phyloP scores from a whole-genome alignment of 441 rosid species.

The Heliophila coronopifolia region DNA sequence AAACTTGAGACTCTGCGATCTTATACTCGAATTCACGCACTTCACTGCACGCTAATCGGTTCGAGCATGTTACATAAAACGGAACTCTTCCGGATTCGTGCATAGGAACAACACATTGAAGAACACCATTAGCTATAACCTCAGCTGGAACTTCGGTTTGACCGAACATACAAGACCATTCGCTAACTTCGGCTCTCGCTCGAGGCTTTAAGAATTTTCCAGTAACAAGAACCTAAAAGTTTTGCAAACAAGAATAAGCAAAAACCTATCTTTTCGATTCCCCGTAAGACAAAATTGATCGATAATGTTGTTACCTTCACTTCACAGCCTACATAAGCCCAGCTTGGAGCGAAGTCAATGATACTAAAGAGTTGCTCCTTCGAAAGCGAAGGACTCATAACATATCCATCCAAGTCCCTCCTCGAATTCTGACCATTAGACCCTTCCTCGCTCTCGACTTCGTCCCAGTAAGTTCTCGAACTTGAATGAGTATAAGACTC shows the following conservation, averaged over 20 bases:
- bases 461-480: constrained; percentile 57
- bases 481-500: constrained; percentile 48
- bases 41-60: constrained; percentile 93
- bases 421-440: constrained; percentile 44
- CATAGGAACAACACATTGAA: constrained; percentile 58
- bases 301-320: constrained; percentile 39
- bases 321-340: constrained; percentile 53
- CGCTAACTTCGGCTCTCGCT: constrained; percentile 42
- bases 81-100: constrained; percentile 78
- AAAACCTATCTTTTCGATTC: not conserved
- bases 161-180: constrained; percentile 96
- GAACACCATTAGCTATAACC: constrained; percentile 69
- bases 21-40: constrained; percentile 86
- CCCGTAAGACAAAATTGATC: not conserved
- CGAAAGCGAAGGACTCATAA: constrained; percentile 60
- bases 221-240: constrained; percentile 50
- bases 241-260: constrained; percentile 16
- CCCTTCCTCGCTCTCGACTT: constrained; percentile 52
- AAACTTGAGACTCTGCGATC: constrained; percentile 27
- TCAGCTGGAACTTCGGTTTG: constrained; percentile 92
- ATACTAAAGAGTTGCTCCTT: constrained; percentile 76
- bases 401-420: constrained; percentile 48
- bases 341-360: constrained; percentile 68
- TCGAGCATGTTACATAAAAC: constrained; percentile 84
- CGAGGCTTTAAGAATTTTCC: constrained; percentile 64